These are phyloP conservation scores for Emergomyces orientalis DNA, from an alignment of 2,329 filamentous ascomycete genomes.

Conservation along the genomic window DNA sequence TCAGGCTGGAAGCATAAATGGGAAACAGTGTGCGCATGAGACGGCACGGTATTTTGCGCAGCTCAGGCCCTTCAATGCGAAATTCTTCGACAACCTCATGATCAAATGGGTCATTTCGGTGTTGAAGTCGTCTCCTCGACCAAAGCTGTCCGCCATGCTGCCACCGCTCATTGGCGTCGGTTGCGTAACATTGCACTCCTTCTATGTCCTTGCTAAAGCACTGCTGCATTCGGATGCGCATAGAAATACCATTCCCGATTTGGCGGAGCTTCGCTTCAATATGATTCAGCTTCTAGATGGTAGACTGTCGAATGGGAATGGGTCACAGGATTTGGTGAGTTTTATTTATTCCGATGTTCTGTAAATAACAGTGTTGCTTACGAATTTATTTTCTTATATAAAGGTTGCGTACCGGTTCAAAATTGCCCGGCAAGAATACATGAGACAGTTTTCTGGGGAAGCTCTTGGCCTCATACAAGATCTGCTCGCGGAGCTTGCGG, in stretches of 20 bases:
- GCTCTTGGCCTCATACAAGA: slow-evolving; percentile 28
- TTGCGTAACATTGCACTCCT: slow-evolving; percentile 35
- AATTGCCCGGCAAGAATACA: slow-evolving; percentile 32
- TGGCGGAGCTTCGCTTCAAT: slow-evolving; percentile 23
- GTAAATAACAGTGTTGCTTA: background rate
- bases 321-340: slow-evolving; percentile 26
- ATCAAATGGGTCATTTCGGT: slow-evolving; percentile 35
- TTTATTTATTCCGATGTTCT: background rate
- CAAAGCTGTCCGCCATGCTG: slow-evolving; percentile 28
- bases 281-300: slow-evolving; percentile 27
- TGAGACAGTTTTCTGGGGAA: slow-evolving; percentile 27
- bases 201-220: slow-evolving; percentile 30
- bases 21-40: slow-evolving; percentile 26
- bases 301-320: slow-evolving; percentile 13
- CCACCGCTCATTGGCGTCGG: slow-evolving; percentile 37
- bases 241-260: slow-evolving; percentile 20
- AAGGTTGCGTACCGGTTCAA: slow-evolving; percentile 34
- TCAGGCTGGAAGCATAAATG: slow-evolving; percentile 23
- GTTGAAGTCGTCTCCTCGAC: slow-evolving; percentile 28
- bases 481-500: slow-evolving; percentile 18
- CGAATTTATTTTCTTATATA: background rate
- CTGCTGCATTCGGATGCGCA: slow-evolving; percentile 22
- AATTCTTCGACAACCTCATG: slow-evolving; percentile 36
- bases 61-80: slow-evolving; percentile 36
- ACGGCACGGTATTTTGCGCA: slow-evolving; percentile 36